Base-by-base conservation (phyloP, 2,329 filamentous ascomycete species). In the Arachnomyces sp. region DNA sequence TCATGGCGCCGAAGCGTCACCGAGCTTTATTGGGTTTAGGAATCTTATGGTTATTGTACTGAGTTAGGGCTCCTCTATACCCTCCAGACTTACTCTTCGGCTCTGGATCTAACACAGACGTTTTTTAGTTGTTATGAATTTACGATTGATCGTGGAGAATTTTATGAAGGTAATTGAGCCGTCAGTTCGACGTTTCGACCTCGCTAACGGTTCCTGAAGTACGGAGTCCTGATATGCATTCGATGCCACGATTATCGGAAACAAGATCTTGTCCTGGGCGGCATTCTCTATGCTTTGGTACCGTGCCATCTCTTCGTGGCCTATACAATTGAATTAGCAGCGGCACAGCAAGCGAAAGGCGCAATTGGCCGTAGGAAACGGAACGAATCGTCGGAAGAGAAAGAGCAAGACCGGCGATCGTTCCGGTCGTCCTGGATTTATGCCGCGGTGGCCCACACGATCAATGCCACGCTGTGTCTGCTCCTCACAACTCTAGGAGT, bases 1-100 rank as follows among this genome's bases (percentile, higher is more conserved):
- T 64, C 83, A 89, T 54, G 92, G 96, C 59, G 77, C 86, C 2
- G 66, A 76, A 34, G 69, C 68, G 8, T 71, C 80, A 2, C 86
- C 89, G 15, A 94, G 86, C 60, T 96, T 95, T 58, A 67, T 94
- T 12, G 92, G 92, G 1, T 96, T 98, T 59, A 75, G 90, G 44
- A 98, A 98, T 59, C 74, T 98, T 47, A 94, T 95, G 86, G 84
- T 94, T 30, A 81, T 96, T 55, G 86, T 95, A 29, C 67, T 94
- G 45, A 79, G 86, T 92, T 73, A 47, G 74, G 20, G 20, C 20
- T 25, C 13, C 41, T 59, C 67, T 46, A 58, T 25, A 25, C 20
- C 9, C 20, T 25, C 20, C 9, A 5, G 20, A 25, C 20, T 5
- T 9, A 25, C 9, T 5, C 20, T 25, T 25, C 20, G 20, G 20